Percentiles rank a stretch among this genome's conserved stretches.
Conservation (phyloP, 805 yeast species). For the Kluyveromyces lactis region DNA sequence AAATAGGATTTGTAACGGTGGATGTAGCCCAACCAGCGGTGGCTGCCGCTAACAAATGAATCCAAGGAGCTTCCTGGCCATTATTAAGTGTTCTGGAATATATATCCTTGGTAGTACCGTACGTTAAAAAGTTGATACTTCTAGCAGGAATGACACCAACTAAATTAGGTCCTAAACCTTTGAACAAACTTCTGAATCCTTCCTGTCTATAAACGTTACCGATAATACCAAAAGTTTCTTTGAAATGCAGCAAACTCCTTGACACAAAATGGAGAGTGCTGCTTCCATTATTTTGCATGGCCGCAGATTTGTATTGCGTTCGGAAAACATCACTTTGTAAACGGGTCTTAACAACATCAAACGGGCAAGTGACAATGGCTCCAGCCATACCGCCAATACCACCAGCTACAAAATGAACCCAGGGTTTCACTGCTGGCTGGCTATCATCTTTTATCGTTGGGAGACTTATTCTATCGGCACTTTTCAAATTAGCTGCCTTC, state of each 20-base stretch:
- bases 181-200: constrained; percentile 80
- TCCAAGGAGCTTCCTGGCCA: constrained; percentile 73
- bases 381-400: constrained; percentile 98
- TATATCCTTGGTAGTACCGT: constrained; percentile 83
- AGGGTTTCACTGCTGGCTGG: constrained; percentile 32
- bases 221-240: constrained; percentile 72
- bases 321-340: constrained; percentile 82
- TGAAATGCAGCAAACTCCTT: constrained; percentile 48
- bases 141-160: constrained; percentile 98
- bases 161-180: constrained; percentile 92
- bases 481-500: constrained; percentile 47
- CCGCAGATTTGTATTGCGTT: constrained; percentile 36
- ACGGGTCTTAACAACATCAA: constrained; percentile 93
- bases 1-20: constrained; percentile 95
- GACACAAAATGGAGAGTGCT: constrained; percentile 26
- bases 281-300: constrained; percentile 19
- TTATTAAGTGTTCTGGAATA: constrained; percentile 58
- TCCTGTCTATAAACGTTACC: constrained; percentile 61
- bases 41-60: constrained; percentile 80
- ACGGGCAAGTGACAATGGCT: constrained; percentile 86
- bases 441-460: background rate
- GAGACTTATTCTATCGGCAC: constrained; percentile 18
- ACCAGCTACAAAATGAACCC: constrained; percentile 86
- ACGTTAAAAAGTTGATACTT: constrained; percentile 91
- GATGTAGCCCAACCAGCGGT: constrained; percentile 91